Conservation (phyloP, 495 filamentous ascomycete species). For the Endocarpon pusillum region DNA sequence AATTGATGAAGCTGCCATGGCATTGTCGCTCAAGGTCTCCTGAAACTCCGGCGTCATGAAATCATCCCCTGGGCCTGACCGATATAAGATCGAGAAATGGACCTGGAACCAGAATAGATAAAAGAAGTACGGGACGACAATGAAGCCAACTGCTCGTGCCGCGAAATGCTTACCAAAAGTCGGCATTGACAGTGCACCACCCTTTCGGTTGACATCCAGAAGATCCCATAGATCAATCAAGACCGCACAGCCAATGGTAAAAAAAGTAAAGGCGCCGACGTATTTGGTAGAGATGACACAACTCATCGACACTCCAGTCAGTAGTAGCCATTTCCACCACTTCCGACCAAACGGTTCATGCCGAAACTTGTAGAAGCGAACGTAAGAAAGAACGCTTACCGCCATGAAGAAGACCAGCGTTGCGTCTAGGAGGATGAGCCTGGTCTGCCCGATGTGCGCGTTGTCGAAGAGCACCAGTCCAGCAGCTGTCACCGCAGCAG, state of each 20-base stretch:
- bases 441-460: constrained; percentile 91
- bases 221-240: constrained; percentile 90
- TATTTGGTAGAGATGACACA: constrained; percentile 99
- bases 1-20: constrained; percentile 71
- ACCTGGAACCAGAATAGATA: constrained; percentile 99
- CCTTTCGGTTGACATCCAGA: constrained; percentile 66
- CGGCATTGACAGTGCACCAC: constrained; percentile 56
- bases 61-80: constrained; percentile 89
- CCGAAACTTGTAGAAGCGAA: constrained; percentile 93
- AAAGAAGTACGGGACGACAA: constrained; percentile 86
- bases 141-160: constrained; percentile 66
- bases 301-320: constrained; percentile 85
- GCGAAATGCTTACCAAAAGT: constrained; percentile 80
- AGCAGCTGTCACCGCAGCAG: constrained; percentile 74
- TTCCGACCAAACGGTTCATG: constrained; percentile 80
- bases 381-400: constrained; percentile 77
- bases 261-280: constrained; percentile 89
- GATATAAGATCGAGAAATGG: constrained; percentile 76
- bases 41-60: constrained; percentile 99
- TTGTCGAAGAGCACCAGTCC: constrained; percentile 91
- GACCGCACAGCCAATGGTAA: constrained; percentile 90
- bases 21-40: constrained; percentile 86
- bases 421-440: constrained; percentile 87
- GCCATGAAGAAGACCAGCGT: constrained; percentile 93
- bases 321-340: constrained; percentile 98